Conservation (phyloP, 2,329 filamentous ascomycete genomes). For the Botrytis pseudocinerea region DNA sequence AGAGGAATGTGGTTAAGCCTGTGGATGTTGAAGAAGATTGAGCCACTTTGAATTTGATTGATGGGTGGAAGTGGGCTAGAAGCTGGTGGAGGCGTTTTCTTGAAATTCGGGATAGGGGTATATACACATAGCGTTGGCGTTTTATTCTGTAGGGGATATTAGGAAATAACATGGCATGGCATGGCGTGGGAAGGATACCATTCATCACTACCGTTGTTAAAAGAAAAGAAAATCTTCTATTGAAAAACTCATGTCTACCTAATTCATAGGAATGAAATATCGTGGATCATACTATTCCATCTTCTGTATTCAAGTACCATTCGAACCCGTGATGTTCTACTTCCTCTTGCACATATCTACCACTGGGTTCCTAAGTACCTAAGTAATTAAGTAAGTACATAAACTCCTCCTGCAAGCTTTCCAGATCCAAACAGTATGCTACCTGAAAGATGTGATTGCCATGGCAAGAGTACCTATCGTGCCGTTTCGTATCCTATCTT, state of each 20-base stretch:
- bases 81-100: not conserved
- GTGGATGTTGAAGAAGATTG: not conserved
- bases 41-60: not conserved
- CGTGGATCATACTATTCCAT: not conserved
- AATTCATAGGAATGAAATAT: rapidly evolving
- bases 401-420: not conserved
- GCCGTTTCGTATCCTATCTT: too few species aligned
- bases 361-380: not conserved
- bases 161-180: not conserved
- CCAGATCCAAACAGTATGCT: not conserved
- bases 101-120: rapidly evolving
- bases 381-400: not conserved
- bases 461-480: too few species aligned
- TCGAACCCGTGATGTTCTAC: rapidly evolving
- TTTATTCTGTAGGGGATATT: not conserved
- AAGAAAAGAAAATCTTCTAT: not conserved
- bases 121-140: not conserved
- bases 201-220: too few species aligned
- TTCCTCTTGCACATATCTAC: too few species aligned
- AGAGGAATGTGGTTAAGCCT: not conserved
- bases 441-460: too few species aligned
- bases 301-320: not conserved
- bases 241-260: rapidly evolving
- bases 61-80: not conserved
- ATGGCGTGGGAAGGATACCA: not conserved